Evolutionary conservation across 2,329 filamentous ascomycete genomes (phyloP), one percentile per base, ranked within the genome.

Genomic region (Fusarium keratoplasticum): DNA sequence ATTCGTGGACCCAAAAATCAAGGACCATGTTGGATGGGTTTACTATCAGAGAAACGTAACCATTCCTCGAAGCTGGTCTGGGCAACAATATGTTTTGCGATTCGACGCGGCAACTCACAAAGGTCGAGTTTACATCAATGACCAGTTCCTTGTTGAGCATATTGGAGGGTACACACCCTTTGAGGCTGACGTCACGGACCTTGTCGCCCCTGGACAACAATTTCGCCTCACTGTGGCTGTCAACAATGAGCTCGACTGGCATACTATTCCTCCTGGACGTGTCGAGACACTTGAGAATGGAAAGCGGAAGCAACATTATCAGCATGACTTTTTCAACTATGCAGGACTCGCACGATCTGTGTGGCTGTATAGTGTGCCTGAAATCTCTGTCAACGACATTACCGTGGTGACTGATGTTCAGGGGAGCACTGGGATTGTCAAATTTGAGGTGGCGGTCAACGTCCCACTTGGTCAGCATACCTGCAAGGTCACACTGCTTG

Each of bases 241-340:
- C 29, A 66, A 62, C 38, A 72, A 72, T 40, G 60, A 67, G 16
- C 70, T 72, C 5, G 14, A 25, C 14, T 72, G 70, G 70, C 44
- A 66, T 4, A 70, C 70, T 2, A 72, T 72, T 18, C 70, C 70
- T 0, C 66, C 70, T 2, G 70, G 70, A 22, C 36, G 57, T 31
- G 20, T 72, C 14, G 67, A 72, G 38, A 61, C 42, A 7, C 44
- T 70, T 6, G 36, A 33, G 4, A 54, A 62, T 44, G 67, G 63
- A 7, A 70, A 67, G 25, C 38, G 60, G 25, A 72, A 72, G 31
- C 70, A 72, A 22, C 66, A 66, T 7, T 72, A 72, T 50, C 63
- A 72, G n/a, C 70, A 72, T n/a, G 70, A 72, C 60, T 72, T 70
- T 18, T 72, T 67, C 44, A 72, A 72, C 35, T 72, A 72, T 59